phyloP scores from a whole-genome alignment of 2,329 filamentous ascomycete genomes.

The Trichoderma oligosporum region DNA sequence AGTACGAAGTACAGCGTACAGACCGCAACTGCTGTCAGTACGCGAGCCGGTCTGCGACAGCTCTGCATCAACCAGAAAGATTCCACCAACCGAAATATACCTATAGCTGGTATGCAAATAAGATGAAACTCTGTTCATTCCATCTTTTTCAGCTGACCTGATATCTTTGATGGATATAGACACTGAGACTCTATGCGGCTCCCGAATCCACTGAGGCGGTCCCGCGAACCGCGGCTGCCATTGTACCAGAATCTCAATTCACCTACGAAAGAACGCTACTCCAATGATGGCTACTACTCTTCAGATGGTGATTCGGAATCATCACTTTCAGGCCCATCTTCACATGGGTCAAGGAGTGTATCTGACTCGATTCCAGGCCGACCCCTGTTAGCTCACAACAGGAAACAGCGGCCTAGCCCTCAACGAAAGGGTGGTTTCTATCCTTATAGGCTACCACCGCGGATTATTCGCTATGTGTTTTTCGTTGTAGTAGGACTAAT shows the following conservation, averaged over 20 bases:
- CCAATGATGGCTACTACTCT: conserved; percentile 48
- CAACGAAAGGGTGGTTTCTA: conserved; percentile 25
- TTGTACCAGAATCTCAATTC: conserved; percentile 46
- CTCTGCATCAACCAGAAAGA: not conserved
- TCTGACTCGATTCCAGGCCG: conserved; percentile 43
- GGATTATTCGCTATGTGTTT: conserved; percentile 74
- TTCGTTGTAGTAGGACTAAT: conserved; percentile 65
- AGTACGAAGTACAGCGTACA: too few species aligned
- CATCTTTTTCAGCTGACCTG: not conserved
- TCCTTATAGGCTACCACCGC: conserved; percentile 64
- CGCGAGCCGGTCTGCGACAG: not conserved
- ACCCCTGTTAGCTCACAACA: conserved; percentile 44
- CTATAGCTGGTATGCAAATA: conserved; percentile 1
- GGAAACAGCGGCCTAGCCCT: conserved; percentile 26
- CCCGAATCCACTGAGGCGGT: conserved; percentile 46
- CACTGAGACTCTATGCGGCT: conserved; percentile 43
- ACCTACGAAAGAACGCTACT: conserved; percentile 48
- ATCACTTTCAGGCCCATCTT: conserved; percentile 44
- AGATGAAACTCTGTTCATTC: not conserved
- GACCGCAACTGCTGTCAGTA: not conserved
- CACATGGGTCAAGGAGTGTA: conserved; percentile 52
- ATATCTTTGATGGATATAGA: not conserved
- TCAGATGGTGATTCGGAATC: conserved; percentile 45
- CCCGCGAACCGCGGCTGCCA: conserved; percentile 47
- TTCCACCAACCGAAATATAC: too few species aligned